These are phyloP conservation scores for Wallacemonas sp. DNA, from an alignment of 208 protist species.

Conservation along the genomic window DNA sequence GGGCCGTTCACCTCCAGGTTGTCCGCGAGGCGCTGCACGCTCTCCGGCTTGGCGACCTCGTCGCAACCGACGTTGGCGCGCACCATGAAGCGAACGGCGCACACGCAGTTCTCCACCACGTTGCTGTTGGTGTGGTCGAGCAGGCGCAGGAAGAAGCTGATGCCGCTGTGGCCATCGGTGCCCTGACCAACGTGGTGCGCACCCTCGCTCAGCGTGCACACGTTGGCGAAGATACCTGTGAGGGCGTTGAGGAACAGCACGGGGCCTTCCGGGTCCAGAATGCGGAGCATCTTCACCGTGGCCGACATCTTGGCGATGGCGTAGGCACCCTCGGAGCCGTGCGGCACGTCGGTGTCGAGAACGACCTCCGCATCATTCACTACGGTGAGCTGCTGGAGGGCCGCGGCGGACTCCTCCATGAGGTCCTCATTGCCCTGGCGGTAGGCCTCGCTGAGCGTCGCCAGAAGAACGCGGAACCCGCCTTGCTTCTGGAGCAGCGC, in stretches of 20 bases:
- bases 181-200: slow-evolving; percentile 64
- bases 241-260: slow-evolving; percentile 76
- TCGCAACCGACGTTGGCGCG: slow-evolving; percentile 62
- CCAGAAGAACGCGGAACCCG: slow-evolving; percentile 63
- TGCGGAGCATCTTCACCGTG: slow-evolving; percentile 87
- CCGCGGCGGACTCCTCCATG: slow-evolving; percentile 70
- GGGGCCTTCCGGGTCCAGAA: slow-evolving; percentile 77
- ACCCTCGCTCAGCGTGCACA: slow-evolving; percentile 64
- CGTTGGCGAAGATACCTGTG: slow-evolving; percentile 80
- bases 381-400: slow-evolving; percentile 58
- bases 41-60: slow-evolving; percentile 55
- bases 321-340: slow-evolving; percentile 65
- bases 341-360: slow-evolving; percentile 69
- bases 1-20: slow-evolving; percentile 52
- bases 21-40: slow-evolving; percentile 56
- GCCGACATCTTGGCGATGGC: slow-evolving; percentile 71
- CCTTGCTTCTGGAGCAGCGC: slow-evolving; percentile 39
- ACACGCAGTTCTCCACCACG: slow-evolving; percentile 66
- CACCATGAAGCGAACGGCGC: slow-evolving; percentile 66
- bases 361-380: slow-evolving; percentile 78
- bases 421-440: slow-evolving; percentile 68
- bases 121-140: slow-evolving; percentile 71
- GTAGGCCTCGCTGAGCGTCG: slow-evolving; percentile 79
- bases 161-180: slow-evolving; percentile 70
- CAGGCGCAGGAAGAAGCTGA: slow-evolving; percentile 80